phyloP scores from a whole-genome alignment of 2,329 filamentous ascomycete genomes.

The Ilyonectria destructans region DNA sequence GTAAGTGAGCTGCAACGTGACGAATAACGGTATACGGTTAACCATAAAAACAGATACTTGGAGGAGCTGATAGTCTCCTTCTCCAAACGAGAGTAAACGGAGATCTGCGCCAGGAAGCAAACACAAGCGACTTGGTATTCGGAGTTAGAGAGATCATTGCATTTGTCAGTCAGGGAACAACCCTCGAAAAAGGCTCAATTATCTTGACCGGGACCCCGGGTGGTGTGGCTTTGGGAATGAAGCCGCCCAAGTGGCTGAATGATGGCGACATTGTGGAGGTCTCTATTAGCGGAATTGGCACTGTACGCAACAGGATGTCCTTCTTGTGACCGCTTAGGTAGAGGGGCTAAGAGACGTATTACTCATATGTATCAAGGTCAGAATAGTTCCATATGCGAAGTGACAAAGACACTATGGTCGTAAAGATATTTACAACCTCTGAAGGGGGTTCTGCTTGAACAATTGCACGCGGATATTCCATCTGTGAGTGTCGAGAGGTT shows the following conservation, averaged over 20 bases:
- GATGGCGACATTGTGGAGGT: slow-evolving; percentile 34
- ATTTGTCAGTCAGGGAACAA: slow-evolving; percentile 30
- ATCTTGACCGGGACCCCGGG: slow-evolving; percentile 34
- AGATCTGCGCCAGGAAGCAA: slow-evolving; percentile 25
- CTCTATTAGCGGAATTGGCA: slow-evolving; percentile 27
- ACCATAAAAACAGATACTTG: slow-evolving; percentile 14
- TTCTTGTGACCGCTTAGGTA: slow-evolving; percentile 3
- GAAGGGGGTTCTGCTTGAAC: no score
- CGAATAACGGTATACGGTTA: background rate
- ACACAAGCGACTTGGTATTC: slow-evolving; percentile 29
- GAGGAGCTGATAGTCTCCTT: slow-evolving; percentile 12
- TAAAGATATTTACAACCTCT: no score
- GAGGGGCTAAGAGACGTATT: background rate
- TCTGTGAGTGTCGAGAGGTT: no score
- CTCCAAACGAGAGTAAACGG: slow-evolving; percentile 34
- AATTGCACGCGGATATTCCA: no score
- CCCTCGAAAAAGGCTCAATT: slow-evolving; percentile 22
- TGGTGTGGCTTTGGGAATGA: slow-evolving; percentile 31
- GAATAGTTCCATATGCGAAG: no score
- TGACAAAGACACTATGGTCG: no score
- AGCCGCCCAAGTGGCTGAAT: slow-evolving; percentile 22
- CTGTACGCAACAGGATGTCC: slow-evolving; percentile 27
- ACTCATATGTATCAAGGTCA: background rate
- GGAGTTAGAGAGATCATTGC: slow-evolving; percentile 16
- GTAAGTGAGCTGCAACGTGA: background rate